Conservation (phyloP, 345 rosid genomes). For the Eucalyptus polybractea region DNA sequence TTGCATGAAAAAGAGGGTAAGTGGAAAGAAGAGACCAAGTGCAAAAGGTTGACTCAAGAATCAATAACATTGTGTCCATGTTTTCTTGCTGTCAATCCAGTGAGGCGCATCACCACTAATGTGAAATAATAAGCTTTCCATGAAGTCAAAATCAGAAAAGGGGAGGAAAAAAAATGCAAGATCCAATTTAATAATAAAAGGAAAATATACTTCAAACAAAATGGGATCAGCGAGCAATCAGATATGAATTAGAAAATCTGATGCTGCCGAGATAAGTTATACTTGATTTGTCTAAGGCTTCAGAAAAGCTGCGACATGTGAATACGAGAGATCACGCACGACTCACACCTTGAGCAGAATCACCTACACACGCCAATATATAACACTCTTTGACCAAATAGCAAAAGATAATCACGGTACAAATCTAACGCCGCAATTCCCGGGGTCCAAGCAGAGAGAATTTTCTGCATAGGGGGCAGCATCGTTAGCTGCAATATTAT, state of each 20-base stretch:
- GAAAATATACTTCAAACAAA: background rate
- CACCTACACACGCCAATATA: background rate
- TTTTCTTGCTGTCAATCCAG: too few relatives aligned
- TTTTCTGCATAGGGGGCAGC: background rate
- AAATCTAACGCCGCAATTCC: constrained; percentile 60
- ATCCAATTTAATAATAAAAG: background rate
- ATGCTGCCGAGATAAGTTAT: background rate
- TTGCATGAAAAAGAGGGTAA: too few relatives aligned
- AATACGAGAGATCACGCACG: background rate
- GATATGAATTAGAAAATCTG: background rate
- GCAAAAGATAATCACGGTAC: constrained; percentile 20
- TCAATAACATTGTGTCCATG: too few relatives aligned
- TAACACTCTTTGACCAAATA: background rate
- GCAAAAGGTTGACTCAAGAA: too few relatives aligned
- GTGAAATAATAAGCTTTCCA: background rate
- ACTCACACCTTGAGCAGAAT: background rate
- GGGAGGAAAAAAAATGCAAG: background rate
- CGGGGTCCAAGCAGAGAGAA: constrained; percentile 91
- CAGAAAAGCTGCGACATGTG: background rate
- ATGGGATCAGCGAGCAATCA: background rate
- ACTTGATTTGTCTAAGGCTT: background rate
- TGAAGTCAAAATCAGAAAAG: background rate
- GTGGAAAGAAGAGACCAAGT: too few relatives aligned
- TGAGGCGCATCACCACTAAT: too few relatives aligned
- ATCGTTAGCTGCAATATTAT: background rate